These are phyloP conservation scores for Cucumis cinereus DNA, from an alignment of 306 rosid species.

Conservation along the genomic window DNA sequence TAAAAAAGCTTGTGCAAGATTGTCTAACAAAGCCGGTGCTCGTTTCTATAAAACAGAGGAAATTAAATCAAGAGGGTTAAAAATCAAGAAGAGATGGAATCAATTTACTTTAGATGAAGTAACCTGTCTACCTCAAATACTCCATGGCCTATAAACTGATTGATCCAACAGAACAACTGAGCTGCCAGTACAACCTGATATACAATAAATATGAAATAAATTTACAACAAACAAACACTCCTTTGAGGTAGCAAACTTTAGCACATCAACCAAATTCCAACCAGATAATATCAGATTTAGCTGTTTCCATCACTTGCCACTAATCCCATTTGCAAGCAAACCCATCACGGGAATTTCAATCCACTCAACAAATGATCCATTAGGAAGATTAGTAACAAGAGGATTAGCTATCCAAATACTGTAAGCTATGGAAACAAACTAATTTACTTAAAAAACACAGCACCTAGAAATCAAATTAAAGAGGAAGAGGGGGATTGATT, in stretches of 20 bases:
- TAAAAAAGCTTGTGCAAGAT: constrained; percentile 71
- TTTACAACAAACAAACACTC: not conserved
- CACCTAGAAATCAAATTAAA: not conserved
- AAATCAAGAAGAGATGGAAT: not conserved
- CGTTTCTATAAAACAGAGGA: constrained; percentile 43
- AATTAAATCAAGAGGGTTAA: not conserved
- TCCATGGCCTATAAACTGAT: constrained; percentile 80
- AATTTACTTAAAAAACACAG: not conserved
- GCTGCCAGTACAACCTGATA: constrained; percentile 61
- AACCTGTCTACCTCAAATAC: constrained; percentile 58
- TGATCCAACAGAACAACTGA: constrained; percentile 78
- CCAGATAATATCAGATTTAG: not conserved
- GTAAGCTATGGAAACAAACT: not conserved
- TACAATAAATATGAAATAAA: not conserved
- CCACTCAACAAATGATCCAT: not conserved
- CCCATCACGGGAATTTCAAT: not conserved
- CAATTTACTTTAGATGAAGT: not conserved
- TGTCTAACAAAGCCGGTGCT: constrained; percentile 82
- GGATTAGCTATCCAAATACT: not conserved
- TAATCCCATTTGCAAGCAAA: not conserved
- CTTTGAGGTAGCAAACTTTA: not conserved
- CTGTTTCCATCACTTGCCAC: not conserved
- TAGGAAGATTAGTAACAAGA: not conserved
- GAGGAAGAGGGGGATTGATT: not conserved
- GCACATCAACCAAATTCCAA: not conserved